Conservation (phyloP, 2,329 filamentous ascomycete species). For the Drechmeria coniospora region DNA sequence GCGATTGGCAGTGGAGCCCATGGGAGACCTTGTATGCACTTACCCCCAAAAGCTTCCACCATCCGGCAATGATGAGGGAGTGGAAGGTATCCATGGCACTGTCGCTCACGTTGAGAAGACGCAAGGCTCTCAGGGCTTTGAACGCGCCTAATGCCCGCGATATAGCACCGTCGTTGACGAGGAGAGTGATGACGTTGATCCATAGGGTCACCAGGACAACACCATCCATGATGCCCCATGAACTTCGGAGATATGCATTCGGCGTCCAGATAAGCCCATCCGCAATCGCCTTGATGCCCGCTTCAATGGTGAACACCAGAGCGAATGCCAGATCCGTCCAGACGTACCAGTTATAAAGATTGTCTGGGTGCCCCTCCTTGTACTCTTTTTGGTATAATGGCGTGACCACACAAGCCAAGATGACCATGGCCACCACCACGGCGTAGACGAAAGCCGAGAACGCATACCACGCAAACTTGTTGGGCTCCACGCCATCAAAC, state of each 20-base stretch:
- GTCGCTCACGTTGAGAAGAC: slow-evolving; percentile 88
- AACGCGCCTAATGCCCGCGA: slow-evolving; percentile 90
- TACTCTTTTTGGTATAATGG: slow-evolving; percentile 88
- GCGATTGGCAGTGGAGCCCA: no score
- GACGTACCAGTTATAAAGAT: slow-evolving; percentile 74
- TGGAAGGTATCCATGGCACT: slow-evolving; percentile 94
- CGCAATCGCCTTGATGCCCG: slow-evolving; percentile 80
- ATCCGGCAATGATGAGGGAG: slow-evolving; percentile 83
- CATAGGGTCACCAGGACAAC: slow-evolving; percentile 84
- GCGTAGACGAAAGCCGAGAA: slow-evolving; percentile 92
- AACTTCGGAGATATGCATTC: slow-evolving; percentile 90
- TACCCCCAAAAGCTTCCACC: slow-evolving; percentile 82
- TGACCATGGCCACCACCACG: slow-evolving; percentile 93
- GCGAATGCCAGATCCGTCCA: slow-evolving; percentile 89
- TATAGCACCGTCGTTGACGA: slow-evolving; percentile 68
- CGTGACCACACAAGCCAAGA: slow-evolving; percentile 86
- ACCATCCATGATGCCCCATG: slow-evolving; percentile 92
- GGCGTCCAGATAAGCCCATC: slow-evolving; percentile 95
- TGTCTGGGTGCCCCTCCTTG: slow-evolving; percentile 45
- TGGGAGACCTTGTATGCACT: no score
- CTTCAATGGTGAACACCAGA: slow-evolving; percentile 70
- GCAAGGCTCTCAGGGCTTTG: slow-evolving; percentile 83
- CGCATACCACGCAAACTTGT: slow-evolving; percentile 77
- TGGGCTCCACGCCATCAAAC: slow-evolving; percentile 79
- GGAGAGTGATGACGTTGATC: slow-evolving; percentile 79